Base-by-base conservation (phyloP, 2,329 filamentous ascomycete species). In the Myrmaecium sp. region DNA sequence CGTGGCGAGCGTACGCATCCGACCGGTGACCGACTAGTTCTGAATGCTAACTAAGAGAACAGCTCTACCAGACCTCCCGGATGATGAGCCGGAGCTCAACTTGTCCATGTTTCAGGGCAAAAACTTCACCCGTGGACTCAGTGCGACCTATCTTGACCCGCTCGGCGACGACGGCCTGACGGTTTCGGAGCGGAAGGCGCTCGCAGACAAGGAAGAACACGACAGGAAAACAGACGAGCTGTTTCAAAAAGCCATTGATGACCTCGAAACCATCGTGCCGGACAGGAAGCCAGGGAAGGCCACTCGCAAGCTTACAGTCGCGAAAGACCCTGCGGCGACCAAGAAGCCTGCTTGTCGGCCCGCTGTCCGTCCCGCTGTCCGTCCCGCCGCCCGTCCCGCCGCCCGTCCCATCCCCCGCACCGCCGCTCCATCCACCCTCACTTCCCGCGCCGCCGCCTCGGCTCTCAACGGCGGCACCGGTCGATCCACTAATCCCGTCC, bases 111-210 rank as follows among this genome's bases (percentile, higher is more conserved):
- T 72, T 34, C 51, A 59, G 33, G 59, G 59, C n/a, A 49, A 50
- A 36, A 69, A 67, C 41, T 49, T 65, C 21, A 60, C 57, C 4
- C 51, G 58, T 23, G 66, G 65, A 3, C 56, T 61, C 37, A 61
- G 54, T 34, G 52, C 54, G 17, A 52, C 60, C 7, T 68, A 65
- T 38, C 51, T 51, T 24, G 58, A 64, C 25, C 55, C 60, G n/a
- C 60, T 74, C 32, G 78, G 71, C 37, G 70, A 76, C 28, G 64
- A 77, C 34, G 76, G 77, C 14, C 58, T 74, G 34, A 66, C 72
- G 8, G 60, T 61, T 3, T 56, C 62, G 11, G 72, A 79, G 23
- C 68, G 64, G 32, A 62, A 76, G 37, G 43, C 49, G 25, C n/a
- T n/a, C n/a, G n/a, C n/a, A n/a, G n/a, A n/a, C n/a, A n/a, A n/a